Percentiles rank a stretch among this genome's conserved stretches.
Conservation (phyloP, 2,329 filamentous ascomycete species). For the Venturia pyrina region DNA sequence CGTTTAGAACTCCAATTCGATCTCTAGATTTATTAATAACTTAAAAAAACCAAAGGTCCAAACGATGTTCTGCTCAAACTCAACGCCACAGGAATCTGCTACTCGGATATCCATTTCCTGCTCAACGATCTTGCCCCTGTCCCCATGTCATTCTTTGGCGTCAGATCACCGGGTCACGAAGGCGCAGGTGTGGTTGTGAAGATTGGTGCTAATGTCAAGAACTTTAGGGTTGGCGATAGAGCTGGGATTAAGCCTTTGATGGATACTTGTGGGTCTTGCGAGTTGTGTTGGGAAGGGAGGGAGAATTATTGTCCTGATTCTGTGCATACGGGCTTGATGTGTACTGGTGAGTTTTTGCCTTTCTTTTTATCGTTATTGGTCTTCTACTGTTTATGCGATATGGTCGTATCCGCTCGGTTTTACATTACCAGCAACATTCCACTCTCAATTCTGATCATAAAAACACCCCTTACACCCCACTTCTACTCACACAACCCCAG, state of each 20-base stretch:
- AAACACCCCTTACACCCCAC: too few species aligned
- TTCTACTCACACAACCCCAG: conserved; percentile 13
- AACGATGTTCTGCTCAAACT: conserved; percentile 48
- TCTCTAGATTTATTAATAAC: too few species aligned
- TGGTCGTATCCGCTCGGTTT: too few species aligned
- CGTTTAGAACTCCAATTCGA: neutral
- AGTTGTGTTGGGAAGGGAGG: conserved; percentile 39
- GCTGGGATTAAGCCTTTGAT: conserved; percentile 43
- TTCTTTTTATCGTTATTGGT: neutral
- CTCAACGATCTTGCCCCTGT: conserved; percentile 32
- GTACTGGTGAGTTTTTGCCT: neutral
- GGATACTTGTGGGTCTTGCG: conserved; percentile 42
- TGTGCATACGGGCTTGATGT: conserved; percentile 36
- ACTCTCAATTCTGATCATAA: too few species aligned
- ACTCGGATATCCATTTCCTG: conserved; percentile 49
- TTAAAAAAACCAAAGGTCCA: conserved; percentile 27
- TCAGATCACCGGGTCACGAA: conserved; percentile 43
- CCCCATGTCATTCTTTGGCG: conserved; percentile 30
- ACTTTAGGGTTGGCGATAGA: conserved; percentile 40
- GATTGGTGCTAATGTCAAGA: conserved; percentile 41
- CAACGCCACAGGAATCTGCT: conserved; percentile 49
- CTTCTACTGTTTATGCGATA: too few species aligned
- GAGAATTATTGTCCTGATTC: conserved; percentile 43
- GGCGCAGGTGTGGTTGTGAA: conserved; percentile 48
- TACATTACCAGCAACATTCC: too few species aligned